Conservation (phyloP, 169 alveolate species). For the Ichthyophthirius multifiliis region DNA sequence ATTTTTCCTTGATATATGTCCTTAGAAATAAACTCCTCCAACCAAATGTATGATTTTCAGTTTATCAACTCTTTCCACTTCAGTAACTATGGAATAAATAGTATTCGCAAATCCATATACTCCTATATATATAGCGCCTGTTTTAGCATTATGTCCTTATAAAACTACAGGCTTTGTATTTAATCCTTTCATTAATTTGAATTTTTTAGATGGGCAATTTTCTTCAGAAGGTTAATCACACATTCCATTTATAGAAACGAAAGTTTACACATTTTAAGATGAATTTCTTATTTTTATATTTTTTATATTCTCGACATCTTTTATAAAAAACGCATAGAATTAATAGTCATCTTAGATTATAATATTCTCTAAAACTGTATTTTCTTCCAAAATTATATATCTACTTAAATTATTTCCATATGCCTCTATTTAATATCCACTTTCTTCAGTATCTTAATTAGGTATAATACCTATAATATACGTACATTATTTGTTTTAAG, state of each 20-base stretch:
- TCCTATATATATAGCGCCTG: background rate
- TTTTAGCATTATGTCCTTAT: background rate
- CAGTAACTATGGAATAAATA: background rate
- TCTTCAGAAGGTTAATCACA: background rate
- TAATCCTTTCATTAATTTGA: background rate
- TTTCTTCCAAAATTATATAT: background rate
- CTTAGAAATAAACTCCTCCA: background rate
- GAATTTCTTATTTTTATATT: background rate
- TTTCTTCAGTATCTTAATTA: background rate
- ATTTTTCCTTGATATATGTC: background rate
- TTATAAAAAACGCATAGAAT: background rate
- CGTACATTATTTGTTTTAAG: no score
- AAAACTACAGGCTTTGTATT: background rate
- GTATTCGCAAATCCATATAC: background rate
- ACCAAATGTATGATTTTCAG: background rate
- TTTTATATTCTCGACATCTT: background rate
- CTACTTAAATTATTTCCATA: background rate
- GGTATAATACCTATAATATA: background rate
- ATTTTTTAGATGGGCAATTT: background rate
- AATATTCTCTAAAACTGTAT: background rate
- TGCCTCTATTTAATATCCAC: background rate
- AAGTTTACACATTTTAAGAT: background rate
- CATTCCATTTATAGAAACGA: background rate
- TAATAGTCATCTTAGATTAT: background rate
- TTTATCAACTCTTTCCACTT: conserved; percentile 10